phyloP scores from a whole-genome alignment of 2,329 filamentous ascomycete species.

The Diplodia intermedia region DNA sequence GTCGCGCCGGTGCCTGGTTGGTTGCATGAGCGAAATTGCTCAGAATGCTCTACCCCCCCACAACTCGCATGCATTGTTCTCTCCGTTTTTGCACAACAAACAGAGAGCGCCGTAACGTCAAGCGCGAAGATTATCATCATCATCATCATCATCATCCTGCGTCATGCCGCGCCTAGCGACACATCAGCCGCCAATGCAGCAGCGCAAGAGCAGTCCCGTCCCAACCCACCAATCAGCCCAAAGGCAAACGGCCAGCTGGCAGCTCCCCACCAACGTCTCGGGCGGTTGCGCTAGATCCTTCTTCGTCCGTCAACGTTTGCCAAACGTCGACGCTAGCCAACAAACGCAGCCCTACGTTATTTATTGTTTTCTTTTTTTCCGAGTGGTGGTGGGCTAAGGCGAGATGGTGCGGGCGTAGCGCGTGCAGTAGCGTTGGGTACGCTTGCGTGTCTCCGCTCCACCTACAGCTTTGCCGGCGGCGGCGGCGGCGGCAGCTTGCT shows the following conservation, averaged over 20 bases:
- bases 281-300: background rate
- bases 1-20: too few relatives aligned
- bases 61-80: background rate
- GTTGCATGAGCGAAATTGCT: background rate
- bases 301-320: background rate
- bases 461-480: too few relatives aligned
- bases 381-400: background rate
- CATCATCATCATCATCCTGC: background rate
- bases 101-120: background rate
- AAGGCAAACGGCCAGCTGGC: background rate
- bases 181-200: background rate
- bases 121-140: background rate
- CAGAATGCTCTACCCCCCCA: background rate
- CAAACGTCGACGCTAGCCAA: background rate
- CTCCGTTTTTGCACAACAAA: background rate
- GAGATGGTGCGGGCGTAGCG: conserved; percentile 1
- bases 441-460: background rate
- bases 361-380: background rate
- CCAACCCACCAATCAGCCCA: background rate
- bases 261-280: background rate
- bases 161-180: background rate
- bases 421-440: background rate
- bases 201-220: background rate
- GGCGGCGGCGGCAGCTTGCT: background rate
- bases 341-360: background rate